Base-by-base conservation (phyloP, 139 green algal species). In the Nannochloris sp. region DNA sequence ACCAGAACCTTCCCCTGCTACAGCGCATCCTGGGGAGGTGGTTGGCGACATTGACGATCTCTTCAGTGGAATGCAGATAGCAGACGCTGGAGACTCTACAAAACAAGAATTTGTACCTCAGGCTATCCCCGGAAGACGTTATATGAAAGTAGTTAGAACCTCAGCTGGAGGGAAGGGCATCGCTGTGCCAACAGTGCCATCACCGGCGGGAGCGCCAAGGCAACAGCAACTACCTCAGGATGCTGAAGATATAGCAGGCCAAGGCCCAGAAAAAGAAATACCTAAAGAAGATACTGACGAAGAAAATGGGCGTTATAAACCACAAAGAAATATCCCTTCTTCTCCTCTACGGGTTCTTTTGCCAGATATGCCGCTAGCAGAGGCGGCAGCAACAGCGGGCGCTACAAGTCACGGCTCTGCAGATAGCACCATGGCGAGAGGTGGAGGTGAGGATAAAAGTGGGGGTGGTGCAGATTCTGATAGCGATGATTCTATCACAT, bases 11-110 rank as follows among this genome's bases (percentile, higher is more conserved):
- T 19, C 19, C 42, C 19, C 19, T 19, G 42, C 19, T 51, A 19
- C 42, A 27, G 42, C 42, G 19, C 42, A 27, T 19, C 42, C 42
- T 48, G 12, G 46, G 6, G 56, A 64, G 25, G 56, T 64, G 36
- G 56, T 64, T 64, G 56, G 56, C 12, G 56, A 64, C 25, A 64
- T 64, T 54, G 56, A 64, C 56, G 56, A 64, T 25, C n/a, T 64
- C 7, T 10, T 64, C 4, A 25, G 42, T 19, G 42, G 42, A 19
- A 51, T 51, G 42, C 42, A 51, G 42, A 51, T 61, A 19, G 9
- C n/a, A 19, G 54, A 61, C 24, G 54, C 23, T n/a, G 9, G 23
- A 0, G 54, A 61, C 31, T 12, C 2, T 6, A 38, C 31, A 53
- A 23, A 51, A 51, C 19, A 19, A 19, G 42, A 19, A 19, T 51